Evolutionary conservation across 306 rosid genomes (phyloP).

Genomic region (Fragaria ananassa): DNA sequence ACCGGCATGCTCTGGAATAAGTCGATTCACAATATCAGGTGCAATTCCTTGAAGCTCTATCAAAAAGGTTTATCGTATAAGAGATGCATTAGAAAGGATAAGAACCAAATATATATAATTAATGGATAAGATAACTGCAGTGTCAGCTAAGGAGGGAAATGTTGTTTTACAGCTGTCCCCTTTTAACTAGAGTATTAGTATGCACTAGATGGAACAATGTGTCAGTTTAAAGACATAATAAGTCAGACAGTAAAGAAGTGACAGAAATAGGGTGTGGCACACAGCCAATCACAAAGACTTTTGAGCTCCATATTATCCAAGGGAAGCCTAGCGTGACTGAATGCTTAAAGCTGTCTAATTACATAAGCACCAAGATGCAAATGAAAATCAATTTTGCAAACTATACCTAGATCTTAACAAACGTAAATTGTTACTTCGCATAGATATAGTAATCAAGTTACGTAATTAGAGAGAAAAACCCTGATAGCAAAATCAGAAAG

Average conservation of each 20-base stretch:
- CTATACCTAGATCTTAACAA: background rate
- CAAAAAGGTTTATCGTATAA: conserved; percentile 4
- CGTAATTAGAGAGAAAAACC: background rate
- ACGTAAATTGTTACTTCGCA: background rate
- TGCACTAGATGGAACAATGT: background rate
- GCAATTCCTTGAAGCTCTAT: conserved; percentile 89
- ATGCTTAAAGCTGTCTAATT: background rate
- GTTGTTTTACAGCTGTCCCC: background rate
- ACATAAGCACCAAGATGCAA: background rate
- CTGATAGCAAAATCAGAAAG: background rate
- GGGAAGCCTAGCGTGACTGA: background rate
- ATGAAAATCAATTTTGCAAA: background rate
- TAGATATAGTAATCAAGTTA: background rate
- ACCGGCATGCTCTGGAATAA: conserved; percentile 95
- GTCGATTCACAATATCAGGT: conserved; percentile 59
- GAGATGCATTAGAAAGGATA: conserved; percentile 6
- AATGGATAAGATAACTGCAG: conserved; percentile 7
- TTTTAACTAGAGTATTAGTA: background rate
- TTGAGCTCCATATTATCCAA: background rate
- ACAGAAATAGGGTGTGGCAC: background rate
- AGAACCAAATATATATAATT: background rate
- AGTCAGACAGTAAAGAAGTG: background rate
- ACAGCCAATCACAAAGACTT: background rate
- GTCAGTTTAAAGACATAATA: background rate
- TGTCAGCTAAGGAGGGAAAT: background rate